phyloP scores from a whole-genome alignment of 2,329 filamentous ascomycete genomes.

The Sphaerulina musiva region DNA sequence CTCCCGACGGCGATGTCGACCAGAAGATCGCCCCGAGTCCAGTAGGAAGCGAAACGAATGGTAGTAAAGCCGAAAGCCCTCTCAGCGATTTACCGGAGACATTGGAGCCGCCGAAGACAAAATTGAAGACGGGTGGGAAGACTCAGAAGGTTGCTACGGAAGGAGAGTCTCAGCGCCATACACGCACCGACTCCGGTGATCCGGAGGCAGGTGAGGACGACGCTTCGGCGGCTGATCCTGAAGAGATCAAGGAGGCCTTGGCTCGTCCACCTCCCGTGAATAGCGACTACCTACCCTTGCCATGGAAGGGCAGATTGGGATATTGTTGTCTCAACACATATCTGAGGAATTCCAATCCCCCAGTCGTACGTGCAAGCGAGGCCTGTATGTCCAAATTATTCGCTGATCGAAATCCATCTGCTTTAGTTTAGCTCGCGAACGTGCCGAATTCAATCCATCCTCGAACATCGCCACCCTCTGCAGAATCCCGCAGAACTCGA shows the following conservation, averaged over 20 bases:
- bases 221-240: constrained; percentile 43
- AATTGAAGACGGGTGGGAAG: constrained; percentile 20
- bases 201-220: constrained; percentile 51
- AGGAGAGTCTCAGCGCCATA: constrained; percentile 25
- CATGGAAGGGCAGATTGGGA: constrained; percentile 82
- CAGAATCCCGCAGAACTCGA: constrained; percentile 67
- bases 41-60: constrained; percentile 21
- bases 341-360: constrained; percentile 69
- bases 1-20: constrained; percentile 38
- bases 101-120: constrained; percentile 23
- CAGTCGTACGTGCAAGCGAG: constrained; percentile 44
- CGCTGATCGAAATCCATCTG: not conserved
- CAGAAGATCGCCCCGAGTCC: constrained; percentile 26
- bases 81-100: constrained; percentile 35
- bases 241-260: constrained; percentile 53
- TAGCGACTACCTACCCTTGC: constrained; percentile 74
- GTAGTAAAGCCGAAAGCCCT: constrained; percentile 26
- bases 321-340: constrained; percentile 95
- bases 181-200: constrained; percentile 33
- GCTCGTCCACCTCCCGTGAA: constrained; percentile 69
- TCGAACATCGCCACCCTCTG: constrained; percentile 81
- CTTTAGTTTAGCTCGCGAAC: constrained; percentile 72
- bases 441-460: constrained; percentile 80
- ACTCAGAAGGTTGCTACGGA: constrained; percentile 16
- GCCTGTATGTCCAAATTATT: not conserved